A percentile compares a stretch with the other conserved stretches of the same genome.
phyloP scores from a whole-genome alignment of 306 rosid genomes.

The Dryas drummondii region DNA sequence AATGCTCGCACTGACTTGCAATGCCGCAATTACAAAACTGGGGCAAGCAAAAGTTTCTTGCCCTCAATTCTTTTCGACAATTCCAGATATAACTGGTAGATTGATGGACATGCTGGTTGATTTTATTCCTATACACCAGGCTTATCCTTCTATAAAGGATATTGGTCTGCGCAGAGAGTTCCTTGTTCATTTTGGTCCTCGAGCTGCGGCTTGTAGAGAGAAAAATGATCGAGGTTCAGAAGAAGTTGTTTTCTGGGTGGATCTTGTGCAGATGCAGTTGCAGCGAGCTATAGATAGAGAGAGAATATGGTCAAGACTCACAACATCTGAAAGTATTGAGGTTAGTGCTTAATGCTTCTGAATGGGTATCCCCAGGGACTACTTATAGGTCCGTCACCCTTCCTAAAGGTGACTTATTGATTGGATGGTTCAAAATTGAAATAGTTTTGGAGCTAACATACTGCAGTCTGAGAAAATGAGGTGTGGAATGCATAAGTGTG shows the following conservation, averaged over 20 bases:
- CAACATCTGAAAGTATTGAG: conserved; percentile 98
- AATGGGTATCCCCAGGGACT: conserved; percentile 23
- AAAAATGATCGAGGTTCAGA: conserved; percentile 74
- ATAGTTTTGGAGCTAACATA: conserved; percentile 3
- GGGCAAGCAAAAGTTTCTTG: conserved; percentile 87
- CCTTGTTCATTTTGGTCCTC: conserved; percentile 92
- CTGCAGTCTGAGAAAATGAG: neutral
- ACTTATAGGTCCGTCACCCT: neutral
- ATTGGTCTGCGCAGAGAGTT: conserved; percentile 82
- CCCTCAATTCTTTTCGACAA: conserved; percentile 77
- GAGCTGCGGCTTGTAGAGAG: conserved; percentile 77
- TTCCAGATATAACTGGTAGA: conserved; percentile 76
- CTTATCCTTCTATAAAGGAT: conserved; percentile 69
- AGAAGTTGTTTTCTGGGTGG: conserved; percentile 93
- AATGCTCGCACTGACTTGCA: conserved; percentile 81
- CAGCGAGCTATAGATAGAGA: conserved; percentile 90
- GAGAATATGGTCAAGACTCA: conserved; percentile 92
- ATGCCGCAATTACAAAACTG: conserved; percentile 79
- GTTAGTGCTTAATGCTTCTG: conserved; percentile 41
- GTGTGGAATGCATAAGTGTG: neutral
- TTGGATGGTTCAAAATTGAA: conserved; percentile 8
- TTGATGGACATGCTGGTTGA: conserved; percentile 92
- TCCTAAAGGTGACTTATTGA: conserved; percentile 17
- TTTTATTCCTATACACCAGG: conserved; percentile 67
- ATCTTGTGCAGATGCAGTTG: conserved; percentile 77